Evolutionary conservation across 345 rosid genomes (phyloP).

Genomic region (Jatropha curcas): DNA sequence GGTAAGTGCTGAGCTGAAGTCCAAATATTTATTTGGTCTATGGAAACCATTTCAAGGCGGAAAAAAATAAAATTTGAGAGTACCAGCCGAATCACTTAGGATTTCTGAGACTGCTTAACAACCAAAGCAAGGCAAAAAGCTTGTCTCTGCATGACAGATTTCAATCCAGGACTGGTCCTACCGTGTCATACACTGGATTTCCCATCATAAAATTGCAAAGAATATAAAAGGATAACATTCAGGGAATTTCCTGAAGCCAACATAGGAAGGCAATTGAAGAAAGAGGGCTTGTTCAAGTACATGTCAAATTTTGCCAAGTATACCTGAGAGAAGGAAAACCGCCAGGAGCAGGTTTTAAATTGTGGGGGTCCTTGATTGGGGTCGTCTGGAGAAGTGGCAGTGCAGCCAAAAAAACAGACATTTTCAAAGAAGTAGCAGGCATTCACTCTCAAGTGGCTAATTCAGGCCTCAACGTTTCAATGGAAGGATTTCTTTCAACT

Average conservation of each 20-base stretch:
- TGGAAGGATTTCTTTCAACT: constrained; percentile 55
- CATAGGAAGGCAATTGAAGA: constrained; percentile 33
- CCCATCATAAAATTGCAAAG: constrained; percentile 46
- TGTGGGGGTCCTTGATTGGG: constrained; percentile 95
- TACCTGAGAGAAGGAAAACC: constrained; percentile 60
- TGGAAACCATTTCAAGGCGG: constrained; percentile 45
- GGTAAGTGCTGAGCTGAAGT: no score
- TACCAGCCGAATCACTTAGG: constrained; percentile 33
- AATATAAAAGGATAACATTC: constrained; percentile 40
- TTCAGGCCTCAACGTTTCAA: constrained; percentile 43
- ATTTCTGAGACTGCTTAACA: constrained; percentile 27
- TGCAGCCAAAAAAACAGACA: constrained; percentile 47
- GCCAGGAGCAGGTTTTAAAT: constrained; percentile 61
- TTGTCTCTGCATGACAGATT: constrained; percentile 39
- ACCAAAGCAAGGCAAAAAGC: constrained; percentile 27
- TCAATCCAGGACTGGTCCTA: constrained; percentile 44
- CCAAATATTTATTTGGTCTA: constrained; percentile 22
- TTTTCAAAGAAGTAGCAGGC: constrained; percentile 38
- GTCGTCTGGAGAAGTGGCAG: constrained; percentile 86
- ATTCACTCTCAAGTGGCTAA: constrained; percentile 48
- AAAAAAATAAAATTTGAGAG: constrained; percentile 34
- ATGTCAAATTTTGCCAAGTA: constrained; percentile 87
- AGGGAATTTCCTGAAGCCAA: constrained; percentile 29
- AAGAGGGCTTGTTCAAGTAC: constrained; percentile 81
- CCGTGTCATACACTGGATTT: constrained; percentile 46